Conservation (phyloP, 225 moss, liverwort and hornwort species). For the Antitrichia curtipendula region DNA sequence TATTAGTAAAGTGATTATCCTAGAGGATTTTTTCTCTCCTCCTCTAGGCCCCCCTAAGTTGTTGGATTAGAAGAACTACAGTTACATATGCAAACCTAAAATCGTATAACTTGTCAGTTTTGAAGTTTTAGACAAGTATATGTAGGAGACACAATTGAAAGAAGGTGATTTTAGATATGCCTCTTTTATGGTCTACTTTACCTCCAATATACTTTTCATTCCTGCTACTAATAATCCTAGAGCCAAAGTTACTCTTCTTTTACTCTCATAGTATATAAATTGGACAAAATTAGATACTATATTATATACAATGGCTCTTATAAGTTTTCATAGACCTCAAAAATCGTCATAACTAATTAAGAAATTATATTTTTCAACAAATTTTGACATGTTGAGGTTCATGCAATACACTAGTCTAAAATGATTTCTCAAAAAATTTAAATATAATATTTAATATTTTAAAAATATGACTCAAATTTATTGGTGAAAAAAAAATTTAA, state of each 20-base stretch:
- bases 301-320: too few species aligned
- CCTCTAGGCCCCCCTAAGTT: accelerated
- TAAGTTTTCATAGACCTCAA: neutral
- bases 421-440: neutral
- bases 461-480: neutral
- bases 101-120: neutral
- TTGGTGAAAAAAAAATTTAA: neutral
- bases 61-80: neutral
- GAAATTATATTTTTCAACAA: too few species aligned
- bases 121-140: neutral
- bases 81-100: accelerated
- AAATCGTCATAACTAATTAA: too few species aligned
- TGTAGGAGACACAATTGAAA: neutral
- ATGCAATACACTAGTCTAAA: neutral
- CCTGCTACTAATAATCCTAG: neutral
- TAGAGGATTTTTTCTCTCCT: accelerated
- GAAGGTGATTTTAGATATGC: neutral
- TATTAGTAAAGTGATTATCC: neutral
- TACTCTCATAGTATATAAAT: neutral
- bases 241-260: neutral
- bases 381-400: neutral
- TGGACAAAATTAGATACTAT: neutral
- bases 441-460: neutral
- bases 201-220: neutral
- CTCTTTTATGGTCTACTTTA: neutral